Evolutionary conservation across 345 rosid genomes (phyloP).

Genomic region (Cardamine chenopodiifolia): DNA sequence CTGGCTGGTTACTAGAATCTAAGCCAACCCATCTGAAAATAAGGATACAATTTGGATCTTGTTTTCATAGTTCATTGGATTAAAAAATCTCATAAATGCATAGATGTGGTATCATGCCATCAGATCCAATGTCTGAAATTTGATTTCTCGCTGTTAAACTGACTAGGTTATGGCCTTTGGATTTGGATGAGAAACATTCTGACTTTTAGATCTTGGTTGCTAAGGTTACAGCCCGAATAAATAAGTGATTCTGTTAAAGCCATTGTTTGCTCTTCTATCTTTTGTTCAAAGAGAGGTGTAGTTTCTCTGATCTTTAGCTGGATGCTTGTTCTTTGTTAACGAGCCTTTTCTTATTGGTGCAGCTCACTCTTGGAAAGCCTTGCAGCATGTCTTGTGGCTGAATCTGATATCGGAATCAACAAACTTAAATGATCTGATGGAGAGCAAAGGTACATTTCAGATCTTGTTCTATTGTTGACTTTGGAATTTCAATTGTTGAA

Average conservation of each 20-base stretch:
- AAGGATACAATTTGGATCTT: background rate
- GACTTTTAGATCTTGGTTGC: background rate
- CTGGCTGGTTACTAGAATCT: slow-evolving; percentile 4
- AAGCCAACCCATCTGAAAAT: background rate
- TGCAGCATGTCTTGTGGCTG: background rate
- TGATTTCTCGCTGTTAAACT: background rate
- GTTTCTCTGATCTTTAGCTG: background rate
- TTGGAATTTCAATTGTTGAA: background rate
- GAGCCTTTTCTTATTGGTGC: background rate
- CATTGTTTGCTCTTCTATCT: background rate
- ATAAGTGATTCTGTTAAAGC: background rate
- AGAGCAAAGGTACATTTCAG: slow-evolving; percentile 26
- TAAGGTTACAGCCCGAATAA: background rate
- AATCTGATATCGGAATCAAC: slow-evolving; percentile 12
- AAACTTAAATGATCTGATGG: background rate
- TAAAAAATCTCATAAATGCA: background rate
- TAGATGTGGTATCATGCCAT: slow-evolving; percentile 13
- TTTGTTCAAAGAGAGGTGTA: background rate
- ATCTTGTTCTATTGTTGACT: slow-evolving; percentile 13
- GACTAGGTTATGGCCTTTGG: slow-evolving; percentile 1
- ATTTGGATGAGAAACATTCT: slow-evolving; percentile 18
- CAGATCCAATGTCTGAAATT: background rate
- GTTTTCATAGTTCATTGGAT: background rate
- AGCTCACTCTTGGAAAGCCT: slow-evolving; percentile 17
- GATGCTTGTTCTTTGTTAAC: background rate